Evolutionary conservation across 345 rosid genomes (phyloP), one percentile per base, ranked within the genome.

Genomic region (Pseudoturritis turrita): DNA sequence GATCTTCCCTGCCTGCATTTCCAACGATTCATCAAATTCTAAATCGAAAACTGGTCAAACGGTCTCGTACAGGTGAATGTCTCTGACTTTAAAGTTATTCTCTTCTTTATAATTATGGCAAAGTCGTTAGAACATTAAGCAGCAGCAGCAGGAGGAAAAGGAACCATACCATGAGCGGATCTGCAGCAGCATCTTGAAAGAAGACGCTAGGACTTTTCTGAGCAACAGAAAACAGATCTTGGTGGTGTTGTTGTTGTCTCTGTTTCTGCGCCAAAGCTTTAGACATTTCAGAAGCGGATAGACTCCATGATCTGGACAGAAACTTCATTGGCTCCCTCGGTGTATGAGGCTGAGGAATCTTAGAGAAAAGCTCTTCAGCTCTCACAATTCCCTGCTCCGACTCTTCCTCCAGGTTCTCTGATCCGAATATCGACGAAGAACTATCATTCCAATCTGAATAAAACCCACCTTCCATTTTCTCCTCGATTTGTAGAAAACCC

Each of bases 251-350:
- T 33, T 79, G 85, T 72, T 81, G 72, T n/a, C 44, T 74, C 19
- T 66, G 73, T 31, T 74, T 66, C 21, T 57, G 60, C 6, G 91
- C 80, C 29, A 94, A 81, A 63, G 91, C 98, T 83, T 88, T 91
- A 45, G 97, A 88, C 68, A 94, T 81, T 82, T 91, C 95, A 12
- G 95, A 81, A 52, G 96, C 89, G 5, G 97, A 94, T 33, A 86
- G 82, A 75, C 92, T 91, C 97, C 97, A 91, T 0, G 98, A 89
- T 81, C 98, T 91, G 3, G 92, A 86, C 66, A 94, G 69, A 66
- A 90, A 94, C 86, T 89, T 88, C 92, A 94, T 90, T 2, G 97
- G 86, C 73, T 94, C 98, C 37, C 55, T 88, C 1, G 96, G 97
- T 41, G 95, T 94, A 51, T 83, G 78, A n/a, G 96, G 97, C 43